These are phyloP conservation scores for Durusdinium trenchii DNA, from an alignment of 73 alveolate genomes.

Conservation along the genomic window DNA sequence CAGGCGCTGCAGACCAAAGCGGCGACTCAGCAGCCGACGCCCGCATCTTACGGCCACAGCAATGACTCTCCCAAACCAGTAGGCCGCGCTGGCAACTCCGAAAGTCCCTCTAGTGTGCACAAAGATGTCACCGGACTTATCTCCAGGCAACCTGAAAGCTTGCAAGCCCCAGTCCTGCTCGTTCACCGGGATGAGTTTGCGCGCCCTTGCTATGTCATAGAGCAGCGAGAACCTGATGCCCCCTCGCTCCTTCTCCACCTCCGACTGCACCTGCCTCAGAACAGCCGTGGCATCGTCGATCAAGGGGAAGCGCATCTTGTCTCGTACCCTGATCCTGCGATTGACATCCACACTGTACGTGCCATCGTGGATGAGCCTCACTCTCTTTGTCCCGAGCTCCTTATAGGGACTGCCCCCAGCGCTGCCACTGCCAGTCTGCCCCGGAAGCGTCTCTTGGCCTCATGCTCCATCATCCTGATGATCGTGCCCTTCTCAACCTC, in stretches of 20 bases:
- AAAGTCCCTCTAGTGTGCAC: conserved; percentile 34
- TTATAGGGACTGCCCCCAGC: no score
- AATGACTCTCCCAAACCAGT: background rate
- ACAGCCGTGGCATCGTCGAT: conserved; percentile 17
- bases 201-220: conserved; percentile 14
- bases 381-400: no score
- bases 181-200: background rate
- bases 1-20: background rate
- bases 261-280: background rate
- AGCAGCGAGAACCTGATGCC: background rate
- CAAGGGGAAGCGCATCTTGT: background rate
- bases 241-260: background rate
- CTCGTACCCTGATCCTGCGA: background rate
- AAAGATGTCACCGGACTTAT: background rate
- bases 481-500: no score
- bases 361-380: conserved; percentile 17
- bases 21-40: background rate
- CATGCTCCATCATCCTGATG: no score
- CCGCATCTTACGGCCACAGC: background rate
- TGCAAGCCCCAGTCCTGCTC: conserved; percentile 39
- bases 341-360: no score
- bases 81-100: conserved; percentile 41
- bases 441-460: no score
- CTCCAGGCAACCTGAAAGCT: conserved; percentile 13
- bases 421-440: no score